Evolutionary conservation across 306 rosid species (phyloP).

Genomic region (Trifolium dubium): DNA sequence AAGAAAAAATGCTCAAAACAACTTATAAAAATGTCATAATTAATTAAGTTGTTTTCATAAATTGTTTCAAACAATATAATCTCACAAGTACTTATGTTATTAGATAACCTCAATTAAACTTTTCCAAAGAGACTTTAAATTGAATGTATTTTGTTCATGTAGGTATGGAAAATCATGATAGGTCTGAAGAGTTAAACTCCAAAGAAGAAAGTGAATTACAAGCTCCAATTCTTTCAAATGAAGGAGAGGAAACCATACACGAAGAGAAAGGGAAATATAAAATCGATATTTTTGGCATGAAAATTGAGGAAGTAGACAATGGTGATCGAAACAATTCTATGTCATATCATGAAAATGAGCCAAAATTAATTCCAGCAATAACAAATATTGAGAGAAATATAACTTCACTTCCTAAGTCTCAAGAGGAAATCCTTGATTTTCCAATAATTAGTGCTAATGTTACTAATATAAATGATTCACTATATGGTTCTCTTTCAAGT

Average conservation of each 20-base stretch:
- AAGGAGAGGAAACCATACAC: slow-evolving; percentile 34
- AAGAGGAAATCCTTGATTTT: slow-evolving; percentile 18
- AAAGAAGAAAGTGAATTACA: slow-evolving; percentile 36
- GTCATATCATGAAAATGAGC: slow-evolving; percentile 37
- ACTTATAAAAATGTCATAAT: neutral
- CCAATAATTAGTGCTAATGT: slow-evolving; percentile 44
- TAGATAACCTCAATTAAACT: neutral
- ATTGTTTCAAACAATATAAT: neutral
- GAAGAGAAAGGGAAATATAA: slow-evolving; percentile 30
- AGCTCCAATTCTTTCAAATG: slow-evolving; percentile 32
- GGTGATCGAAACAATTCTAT: slow-evolving; percentile 34
- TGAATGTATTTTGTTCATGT: slow-evolving; percentile 36
- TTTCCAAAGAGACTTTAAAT: neutral
- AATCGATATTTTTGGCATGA: neutral
- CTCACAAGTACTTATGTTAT: neutral
- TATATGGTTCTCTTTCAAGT: slow-evolving; percentile 55
- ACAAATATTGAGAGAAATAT: neutral
- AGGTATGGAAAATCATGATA: slow-evolving; percentile 58
- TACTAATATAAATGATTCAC: slow-evolving; percentile 47
- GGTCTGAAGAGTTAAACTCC: slow-evolving; percentile 46
- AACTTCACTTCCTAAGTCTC: slow-evolving; percentile 28
- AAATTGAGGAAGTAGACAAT: slow-evolving; percentile 33
- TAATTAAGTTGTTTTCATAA: neutral
- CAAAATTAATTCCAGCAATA: neutral
- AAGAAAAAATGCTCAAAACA: neutral